Percentiles rank a stretch among this genome's conserved stretches.
Conservation (phyloP, 2,329 filamentous ascomycete genomes). For the Colletotrichum tropicale region DNA sequence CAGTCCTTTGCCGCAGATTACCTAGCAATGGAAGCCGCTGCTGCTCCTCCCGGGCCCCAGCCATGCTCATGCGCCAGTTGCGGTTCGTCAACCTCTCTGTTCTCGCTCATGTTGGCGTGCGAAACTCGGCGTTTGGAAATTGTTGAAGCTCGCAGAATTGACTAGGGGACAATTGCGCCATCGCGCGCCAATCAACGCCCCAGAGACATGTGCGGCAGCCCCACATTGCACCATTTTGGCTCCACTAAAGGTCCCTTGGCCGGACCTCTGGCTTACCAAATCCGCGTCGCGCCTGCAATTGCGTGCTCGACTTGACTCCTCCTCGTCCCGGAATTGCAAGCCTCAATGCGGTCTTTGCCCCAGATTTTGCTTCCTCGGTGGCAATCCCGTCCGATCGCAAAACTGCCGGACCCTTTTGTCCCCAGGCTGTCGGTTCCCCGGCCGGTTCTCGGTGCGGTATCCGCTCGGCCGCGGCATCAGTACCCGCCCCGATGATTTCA, state of each 20-base stretch:
- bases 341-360: constrained; percentile 1
- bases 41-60: background rate
- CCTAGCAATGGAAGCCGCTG: background rate
- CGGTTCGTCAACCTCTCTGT: background rate
- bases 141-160: constrained; percentile 18
- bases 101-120: constrained; percentile 6
- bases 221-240: constrained; percentile 19
- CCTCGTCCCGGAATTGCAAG: constrained; percentile 3
- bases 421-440: constrained; percentile 11
- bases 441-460: constrained; percentile 14
- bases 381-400: constrained; percentile 1
- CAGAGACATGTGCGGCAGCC: background rate
- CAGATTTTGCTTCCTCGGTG: constrained; percentile 13
- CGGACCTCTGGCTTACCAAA: constrained; percentile 12
- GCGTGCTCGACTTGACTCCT: constrained; percentile 12
- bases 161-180: constrained; percentile 21
- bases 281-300: constrained; percentile 9
- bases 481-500: constrained; percentile 10
- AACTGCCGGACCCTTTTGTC: background rate
- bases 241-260: constrained; percentile 10
- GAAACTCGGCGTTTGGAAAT: constrained; percentile 21
- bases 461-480: constrained; percentile 17
- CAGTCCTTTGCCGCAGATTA: background rate
- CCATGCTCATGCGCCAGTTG: background rate
- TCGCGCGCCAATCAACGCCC: constrained; percentile 12